Evolutionary conservation across 164 flowering plant species (phyloP), one percentile per base, ranked within the genome.

Genomic region (Magnolia changhungtana): DNA sequence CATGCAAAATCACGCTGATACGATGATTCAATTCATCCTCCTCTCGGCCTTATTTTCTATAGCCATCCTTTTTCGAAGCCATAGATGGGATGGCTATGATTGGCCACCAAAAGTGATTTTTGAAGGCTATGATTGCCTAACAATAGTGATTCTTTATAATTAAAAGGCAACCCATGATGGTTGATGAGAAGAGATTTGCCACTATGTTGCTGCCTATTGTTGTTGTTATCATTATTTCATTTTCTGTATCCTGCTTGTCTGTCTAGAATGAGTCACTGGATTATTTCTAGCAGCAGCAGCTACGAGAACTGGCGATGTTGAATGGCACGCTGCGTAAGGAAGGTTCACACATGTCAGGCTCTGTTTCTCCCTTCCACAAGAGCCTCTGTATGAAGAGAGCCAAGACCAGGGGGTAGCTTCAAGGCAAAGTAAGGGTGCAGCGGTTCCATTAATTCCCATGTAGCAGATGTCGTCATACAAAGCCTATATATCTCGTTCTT

Each of bases 341-440:
- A 79, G 94, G 90, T 65, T 92, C 98, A 13, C 94, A 92, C 63
- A 88, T 93, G 92, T 85, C 97, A 20, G 91, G 98, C 55, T 92
- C 99, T 5, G 90, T 92, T 1, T 96, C 99, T 52, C 98, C 98
- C 65, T 93, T 92, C 88, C 80, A 94, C 81, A 91, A 89, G 91
- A 93, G 97, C 83, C 95, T 93, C 8, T 97, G 98, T 10, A 89
- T 96, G 97, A 96, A 95, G 85, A 92, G 98, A 84, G 98, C 98
- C 61, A 95, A 95, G 84, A 95, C 97, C 49, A 84, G 90, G 88
- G 96, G 91, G 81, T 93, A 67, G 3, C 50, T 27, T 11, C 18
- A 16, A 55, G 20, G n/a, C 18, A 49, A 18, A 2, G 8, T n/a
- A 72, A 37, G 80, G 78, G 75, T n/a, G 45, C 76, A 74, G 8